Conservation (phyloP, 345 rosid species). For the Anastatica hierochuntica region DNA sequence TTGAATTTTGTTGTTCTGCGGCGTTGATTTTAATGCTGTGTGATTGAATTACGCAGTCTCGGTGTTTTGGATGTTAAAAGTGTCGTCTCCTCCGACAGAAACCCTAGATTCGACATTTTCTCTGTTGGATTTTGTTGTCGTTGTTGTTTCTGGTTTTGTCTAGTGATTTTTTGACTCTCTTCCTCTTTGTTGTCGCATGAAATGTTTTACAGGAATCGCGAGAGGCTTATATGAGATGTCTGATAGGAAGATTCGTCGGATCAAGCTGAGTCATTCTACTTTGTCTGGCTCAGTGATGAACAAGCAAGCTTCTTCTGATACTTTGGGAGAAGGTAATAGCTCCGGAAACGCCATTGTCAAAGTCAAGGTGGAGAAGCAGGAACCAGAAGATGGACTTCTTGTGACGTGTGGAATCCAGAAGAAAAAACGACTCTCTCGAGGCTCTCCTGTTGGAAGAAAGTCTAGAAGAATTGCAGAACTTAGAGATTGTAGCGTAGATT, state of each 20-base stretch:
- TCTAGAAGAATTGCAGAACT: constrained; percentile 11
- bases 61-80: not conserved
- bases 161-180: not conserved
- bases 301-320: constrained; percentile 18
- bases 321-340: constrained; percentile 8
- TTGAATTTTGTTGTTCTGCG: not conserved
- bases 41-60: not conserved
- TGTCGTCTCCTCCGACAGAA: constrained; percentile 4
- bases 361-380: constrained; percentile 32
- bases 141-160: too few relatives aligned
- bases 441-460: constrained; percentile 21
- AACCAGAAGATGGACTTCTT: constrained; percentile 12
- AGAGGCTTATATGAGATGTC: constrained; percentile 22
- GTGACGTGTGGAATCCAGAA: constrained; percentile 27
- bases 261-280: constrained; percentile 29
- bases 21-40: constrained; percentile 10
- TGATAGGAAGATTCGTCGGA: constrained; percentile 32
- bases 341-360: constrained; percentile 17
- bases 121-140: not conserved
- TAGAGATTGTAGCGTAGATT: constrained; percentile 6
- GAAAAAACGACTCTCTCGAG: constrained; percentile 27
- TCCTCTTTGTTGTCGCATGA: not conserved
- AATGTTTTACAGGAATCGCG: not conserved
- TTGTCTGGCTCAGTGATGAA: constrained; percentile 38
- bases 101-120: constrained; percentile 22